Evolutionary conservation across 208 protist genomes (phyloP), one percentile per base, ranked within the genome.

Genomic region (Blechomonas ayalai): DNA sequence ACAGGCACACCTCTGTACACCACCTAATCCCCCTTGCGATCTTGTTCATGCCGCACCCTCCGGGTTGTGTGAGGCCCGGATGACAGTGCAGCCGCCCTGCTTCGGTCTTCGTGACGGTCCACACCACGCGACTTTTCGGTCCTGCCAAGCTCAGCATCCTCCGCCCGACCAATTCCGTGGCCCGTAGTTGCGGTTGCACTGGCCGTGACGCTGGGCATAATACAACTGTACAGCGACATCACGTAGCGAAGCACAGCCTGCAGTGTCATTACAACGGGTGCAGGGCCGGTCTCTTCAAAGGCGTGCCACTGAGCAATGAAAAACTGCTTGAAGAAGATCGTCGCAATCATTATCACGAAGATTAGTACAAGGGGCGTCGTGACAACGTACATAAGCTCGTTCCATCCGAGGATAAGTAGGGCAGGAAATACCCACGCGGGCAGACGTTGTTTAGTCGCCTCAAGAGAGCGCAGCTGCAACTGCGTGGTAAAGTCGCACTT

Each of bases 401-500:
- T 90, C 67, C 66, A 84, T 10, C 85, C 81, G 13, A 90, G 66
- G 2, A 84, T 18, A 13, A 88, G 49, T 33, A 94, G 58, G 19
- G 67, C 61, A 2, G 72, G 70, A 19, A 80, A 55, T 9, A 94
- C 76, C 85, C 85, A 94, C 8, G 61, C 66, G 12, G 85, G 85
- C 31, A 90, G 53, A 15, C 52, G 57, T 50, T 84, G 73, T 24
- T 72, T 67, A 33, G 55, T 51, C 8, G 67, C 58, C 46, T 90
- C 75, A 44, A 90, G 67, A 19, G 68, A 51, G 24, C 82, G 74
- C 39, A 87, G 51, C 59, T 89, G 72, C 16, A 86, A 37, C 52
- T 94, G 81, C 38, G 72, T 70, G 4, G 85, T 91, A 56, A 90
- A 94, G 39, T 90, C 76, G 52, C 68, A 78, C 37, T 82, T 73